Conservation (phyloP, 306 rosid genomes). For the Vachellia collinsii region DNA sequence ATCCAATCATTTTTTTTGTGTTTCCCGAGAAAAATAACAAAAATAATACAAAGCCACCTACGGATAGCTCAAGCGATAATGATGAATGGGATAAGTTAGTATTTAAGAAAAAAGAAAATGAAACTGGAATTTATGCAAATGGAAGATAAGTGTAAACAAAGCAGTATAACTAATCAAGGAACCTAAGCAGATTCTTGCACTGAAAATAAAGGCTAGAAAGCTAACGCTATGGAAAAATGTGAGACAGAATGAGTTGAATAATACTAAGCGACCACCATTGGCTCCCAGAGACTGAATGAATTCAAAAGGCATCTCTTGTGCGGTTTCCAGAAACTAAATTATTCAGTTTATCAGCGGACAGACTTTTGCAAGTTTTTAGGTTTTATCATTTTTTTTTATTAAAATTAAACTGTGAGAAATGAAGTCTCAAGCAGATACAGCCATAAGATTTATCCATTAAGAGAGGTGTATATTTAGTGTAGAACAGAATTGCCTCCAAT, state of each 20-base stretch:
- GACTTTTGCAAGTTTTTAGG: slow-evolving; percentile 27
- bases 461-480: too few relatives aligned
- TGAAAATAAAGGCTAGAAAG: not conserved
- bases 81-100: not conserved
- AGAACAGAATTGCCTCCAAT: too few relatives aligned
- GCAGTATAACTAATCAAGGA: not conserved
- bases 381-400: too few relatives aligned
- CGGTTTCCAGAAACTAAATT: slow-evolving; percentile 34
- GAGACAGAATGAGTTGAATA: not conserved
- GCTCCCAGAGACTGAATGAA: slow-evolving; percentile 21
- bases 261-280: slow-evolving; percentile 19
- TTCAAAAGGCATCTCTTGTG: slow-evolving; percentile 12
- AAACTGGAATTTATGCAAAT: not conserved
- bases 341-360: slow-evolving; percentile 40
- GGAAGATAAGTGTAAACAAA: not conserved
- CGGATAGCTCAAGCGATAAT: not conserved
- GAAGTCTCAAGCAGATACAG: too few relatives aligned
- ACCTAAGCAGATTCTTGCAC: not conserved
- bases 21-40: too few relatives aligned
- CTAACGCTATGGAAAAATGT: not conserved
- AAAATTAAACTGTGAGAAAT: too few relatives aligned
- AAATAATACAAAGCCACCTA: not conserved
- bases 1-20: too few relatives aligned
- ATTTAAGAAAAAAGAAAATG: not conserved
- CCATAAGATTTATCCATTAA: too few relatives aligned